These are phyloP conservation scores for Malassezia obtusa DNA, from an alignment of 1,284 basidiomycete species.

Conservation along the genomic window DNA sequence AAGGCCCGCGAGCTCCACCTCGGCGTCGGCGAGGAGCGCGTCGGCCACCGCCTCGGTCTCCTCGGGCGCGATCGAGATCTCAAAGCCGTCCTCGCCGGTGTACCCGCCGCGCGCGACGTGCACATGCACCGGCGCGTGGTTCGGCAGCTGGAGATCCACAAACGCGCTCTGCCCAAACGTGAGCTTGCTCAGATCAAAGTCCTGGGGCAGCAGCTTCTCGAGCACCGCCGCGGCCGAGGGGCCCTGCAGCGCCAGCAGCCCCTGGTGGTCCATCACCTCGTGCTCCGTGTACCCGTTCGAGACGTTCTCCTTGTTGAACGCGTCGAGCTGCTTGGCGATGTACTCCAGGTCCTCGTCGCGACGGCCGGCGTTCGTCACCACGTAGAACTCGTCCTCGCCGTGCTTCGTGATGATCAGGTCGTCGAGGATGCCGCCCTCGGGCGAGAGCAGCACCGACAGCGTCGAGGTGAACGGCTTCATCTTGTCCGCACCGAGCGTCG, in stretches of 20 bases:
- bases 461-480: slow-evolving; percentile 62
- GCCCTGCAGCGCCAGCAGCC: slow-evolving; percentile 82
- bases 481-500: slow-evolving; percentile 54
- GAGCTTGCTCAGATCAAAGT: slow-evolving; percentile 55
- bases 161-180: slow-evolving; percentile 43
- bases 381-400: slow-evolving; percentile 61
- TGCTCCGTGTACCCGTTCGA: slow-evolving; percentile 62
- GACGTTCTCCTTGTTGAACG: slow-evolving; percentile 22
- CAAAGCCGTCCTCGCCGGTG: slow-evolving; percentile 97
- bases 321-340: slow-evolving; percentile 59
- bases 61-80: slow-evolving; percentile 81
- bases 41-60: slow-evolving; percentile 65
- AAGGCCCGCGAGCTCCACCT: slow-evolving; percentile 75
- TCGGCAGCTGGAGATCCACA: slow-evolving; percentile 55
- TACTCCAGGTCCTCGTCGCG: slow-evolving; percentile 70
- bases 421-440: slow-evolving; percentile 85
- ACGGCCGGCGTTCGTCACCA: slow-evolving; percentile 91
- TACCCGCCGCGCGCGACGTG: slow-evolving; percentile 95
- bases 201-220: slow-evolving; percentile 55
- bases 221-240: slow-evolving; percentile 72
- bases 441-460: slow-evolving; percentile 76
- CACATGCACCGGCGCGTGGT: slow-evolving; percentile 49
- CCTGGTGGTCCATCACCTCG: slow-evolving; percentile 73
- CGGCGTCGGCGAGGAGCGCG: slow-evolving; percentile 56
- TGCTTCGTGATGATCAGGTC: slow-evolving; percentile 58